A percentile compares a stretch with the other conserved stretches of the same genome.
Evolutionary conservation across 2,329 filamentous ascomycete genomes (phyloP).

Genomic region (Blastomyces percursus): DNA sequence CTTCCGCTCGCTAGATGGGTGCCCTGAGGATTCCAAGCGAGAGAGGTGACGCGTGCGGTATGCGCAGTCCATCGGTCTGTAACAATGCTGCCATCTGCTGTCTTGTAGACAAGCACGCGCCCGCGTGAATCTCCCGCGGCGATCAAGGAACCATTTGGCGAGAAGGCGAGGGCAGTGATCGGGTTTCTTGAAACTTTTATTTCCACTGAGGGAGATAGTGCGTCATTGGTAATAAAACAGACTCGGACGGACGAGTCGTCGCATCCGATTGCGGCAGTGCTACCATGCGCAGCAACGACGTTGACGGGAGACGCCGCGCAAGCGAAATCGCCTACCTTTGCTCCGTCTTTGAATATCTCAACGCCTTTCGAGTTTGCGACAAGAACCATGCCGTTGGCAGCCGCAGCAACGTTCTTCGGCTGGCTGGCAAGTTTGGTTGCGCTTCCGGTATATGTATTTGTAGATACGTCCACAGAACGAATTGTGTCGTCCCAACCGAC

Average conservation of each 20-base stretch:
- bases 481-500: slow-evolving; percentile 92
- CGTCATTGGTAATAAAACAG: slow-evolving; percentile 52
- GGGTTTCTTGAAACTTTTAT: slow-evolving; percentile 59
- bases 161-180: slow-evolving; percentile 76
- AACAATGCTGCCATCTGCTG: slow-evolving; percentile 55
- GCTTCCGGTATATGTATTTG: slow-evolving; percentile 63
- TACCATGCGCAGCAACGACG: slow-evolving; percentile 54
- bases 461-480: slow-evolving; percentile 62
- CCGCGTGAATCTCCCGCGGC: slow-evolving; percentile 75
- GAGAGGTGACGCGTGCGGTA: slow-evolving; percentile 54
- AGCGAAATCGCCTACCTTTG: slow-evolving; percentile 48
- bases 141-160: slow-evolving; percentile 61
- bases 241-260: slow-evolving; percentile 65
- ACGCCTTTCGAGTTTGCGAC: slow-evolving; percentile 52
- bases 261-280: slow-evolving; percentile 62
- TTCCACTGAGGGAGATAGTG: slow-evolving; percentile 47
- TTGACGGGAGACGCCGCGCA: slow-evolving; percentile 57
- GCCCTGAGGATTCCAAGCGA: slow-evolving; percentile 67
- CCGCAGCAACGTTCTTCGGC: slow-evolving; percentile 60
- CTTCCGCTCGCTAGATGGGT: slow-evolving; percentile 73
- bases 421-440: slow-evolving; percentile 61
- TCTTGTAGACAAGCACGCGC: slow-evolving; percentile 74
- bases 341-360: slow-evolving; percentile 47
- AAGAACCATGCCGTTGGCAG: slow-evolving; percentile 40
- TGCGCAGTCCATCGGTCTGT: slow-evolving; percentile 71